Percentiles rank a stretch among this genome's conserved stretches.
phyloP scores from a whole-genome alignment of 106 monocot genomes.

The Dioscorea dumetorum region DNA sequence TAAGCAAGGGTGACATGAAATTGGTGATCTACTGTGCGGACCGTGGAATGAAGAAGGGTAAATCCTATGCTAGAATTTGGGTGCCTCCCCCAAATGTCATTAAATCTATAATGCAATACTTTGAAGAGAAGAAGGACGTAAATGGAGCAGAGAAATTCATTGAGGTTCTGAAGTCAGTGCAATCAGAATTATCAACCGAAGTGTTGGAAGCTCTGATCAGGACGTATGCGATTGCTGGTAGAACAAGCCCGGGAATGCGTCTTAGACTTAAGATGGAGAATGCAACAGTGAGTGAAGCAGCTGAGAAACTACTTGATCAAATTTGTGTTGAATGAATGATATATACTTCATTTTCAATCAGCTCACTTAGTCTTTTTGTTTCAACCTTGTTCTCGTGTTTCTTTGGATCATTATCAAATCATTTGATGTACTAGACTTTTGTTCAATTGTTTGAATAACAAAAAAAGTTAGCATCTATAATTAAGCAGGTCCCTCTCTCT shows the following conservation, averaged over 20 bases:
- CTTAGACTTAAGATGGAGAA: conserved; percentile 81
- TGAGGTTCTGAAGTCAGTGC: conserved; percentile 41
- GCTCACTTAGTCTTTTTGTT: not conserved
- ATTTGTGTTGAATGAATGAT: conserved; percentile 41
- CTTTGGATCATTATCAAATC: not conserved
- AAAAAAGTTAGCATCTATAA: not conserved
- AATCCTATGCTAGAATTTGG: conserved; percentile 60
- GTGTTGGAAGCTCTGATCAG: conserved; percentile 60
- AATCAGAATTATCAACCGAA: conserved; percentile 31
- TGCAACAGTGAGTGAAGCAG: conserved; percentile 36
- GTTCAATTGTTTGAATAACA: not conserved
- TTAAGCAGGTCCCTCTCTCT: too few species aligned
- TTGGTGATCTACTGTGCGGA: conserved; percentile 46
- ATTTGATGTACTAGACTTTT: not conserved
- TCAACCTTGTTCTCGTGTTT: not conserved
- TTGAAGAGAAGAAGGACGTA: conserved; percentile 62
- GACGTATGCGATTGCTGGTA: conserved; percentile 53
- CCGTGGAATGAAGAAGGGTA: conserved; percentile 61
- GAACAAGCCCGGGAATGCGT: conserved; percentile 61
- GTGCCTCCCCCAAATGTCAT: conserved; percentile 41
- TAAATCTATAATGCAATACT: conserved; percentile 47
- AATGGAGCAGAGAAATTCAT: conserved; percentile 60
- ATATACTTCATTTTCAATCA: not conserved
- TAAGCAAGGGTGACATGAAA: conserved; percentile 58
- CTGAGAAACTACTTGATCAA: conserved; percentile 55